These are phyloP conservation scores for Chlamydomonas eustigma DNA, from an alignment of 139 green algal genomes.

Conservation along the genomic window DNA sequence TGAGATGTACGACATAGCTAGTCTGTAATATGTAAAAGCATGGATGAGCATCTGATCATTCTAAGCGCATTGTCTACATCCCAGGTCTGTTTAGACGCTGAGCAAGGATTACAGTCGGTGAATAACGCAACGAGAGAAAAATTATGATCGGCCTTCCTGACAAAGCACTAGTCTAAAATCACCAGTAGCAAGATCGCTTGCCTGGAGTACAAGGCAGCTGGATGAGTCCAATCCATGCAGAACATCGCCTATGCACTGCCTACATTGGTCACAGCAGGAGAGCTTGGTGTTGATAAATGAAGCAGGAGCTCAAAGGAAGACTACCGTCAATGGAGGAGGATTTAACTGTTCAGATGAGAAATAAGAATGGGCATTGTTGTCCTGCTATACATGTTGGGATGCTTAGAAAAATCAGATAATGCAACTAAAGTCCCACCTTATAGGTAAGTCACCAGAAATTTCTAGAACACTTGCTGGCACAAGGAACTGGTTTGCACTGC, in stretches of 20 bases:
- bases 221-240: neutral
- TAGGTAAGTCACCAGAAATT: too few species aligned
- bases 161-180: neutral
- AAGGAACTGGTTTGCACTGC: too few species aligned
- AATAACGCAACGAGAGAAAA: neutral
- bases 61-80: neutral
- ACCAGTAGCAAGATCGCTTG: neutral
- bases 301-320: too few species aligned
- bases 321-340: too few species aligned
- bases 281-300: too few species aligned
- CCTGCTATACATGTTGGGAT: too few species aligned
- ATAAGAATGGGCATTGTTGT: too few species aligned
- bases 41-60: neutral
- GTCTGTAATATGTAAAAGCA: neutral
- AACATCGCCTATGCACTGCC: conserved; percentile 4
- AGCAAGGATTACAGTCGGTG: neutral
- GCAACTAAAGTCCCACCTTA: too few species aligned
- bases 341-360: too few species aligned
- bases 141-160: neutral
- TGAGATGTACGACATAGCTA: neutral
- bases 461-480: too few species aligned
- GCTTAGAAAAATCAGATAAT: too few species aligned
- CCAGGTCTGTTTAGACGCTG: neutral
- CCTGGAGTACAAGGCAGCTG: conserved; percentile 13
- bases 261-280: too few species aligned